Base-by-base conservation (phyloP, 345 rosid species). In the Geranium brycei region DNA sequence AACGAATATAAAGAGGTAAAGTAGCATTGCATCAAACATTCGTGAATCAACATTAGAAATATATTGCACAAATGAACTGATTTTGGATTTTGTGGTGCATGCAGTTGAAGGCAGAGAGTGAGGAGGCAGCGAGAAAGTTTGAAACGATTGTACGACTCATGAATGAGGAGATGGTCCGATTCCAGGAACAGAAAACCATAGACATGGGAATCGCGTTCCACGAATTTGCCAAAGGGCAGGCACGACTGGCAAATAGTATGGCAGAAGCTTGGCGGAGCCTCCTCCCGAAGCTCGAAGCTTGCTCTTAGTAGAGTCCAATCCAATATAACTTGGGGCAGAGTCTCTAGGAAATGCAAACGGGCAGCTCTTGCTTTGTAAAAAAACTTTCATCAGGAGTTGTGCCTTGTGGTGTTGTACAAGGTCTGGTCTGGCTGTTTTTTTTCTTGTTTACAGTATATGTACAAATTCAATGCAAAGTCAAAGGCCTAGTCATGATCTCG, bases 261-360 rank as follows among this genome's bases (percentile, higher is more conserved):
- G 97, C 97, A 0, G 99, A 88, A 70, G 92, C 97, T 2, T 93
- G 99, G 99, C 80, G 96, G 80, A 75, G 91, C 75, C 97, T 93
- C 72, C 96, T 93, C 68, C 96, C 96, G 13, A 93, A 87, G 77
- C 90, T 90, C 16, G 99, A 93, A 79, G 81, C 92, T 61, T 83
- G 88, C 71, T 84, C 84, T 41, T 14, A 71, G 1, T 53, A 64
- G 61, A 40, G 51, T 28, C 19, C 30, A 4, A n/a, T 62, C 16
- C 28, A 23, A 23, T 23, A 23, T 23, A 23, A 23, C 28, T 11
- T 62, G 30, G 64, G 1, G 2, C 28, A 23, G 28, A 23, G 28
- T 23, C 28, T 23, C 28, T 23, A 23, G 28, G 28, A 23, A 23
- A 23, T 23, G 28, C 28, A 23, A 23, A 23, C 47, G 47, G 17